A percentile compares a stretch with the other conserved stretches of the same genome.
Evolutionary conservation across 257 asterid genomes (phyloP).

Genomic region (Fraxinus cuspidata): DNA sequence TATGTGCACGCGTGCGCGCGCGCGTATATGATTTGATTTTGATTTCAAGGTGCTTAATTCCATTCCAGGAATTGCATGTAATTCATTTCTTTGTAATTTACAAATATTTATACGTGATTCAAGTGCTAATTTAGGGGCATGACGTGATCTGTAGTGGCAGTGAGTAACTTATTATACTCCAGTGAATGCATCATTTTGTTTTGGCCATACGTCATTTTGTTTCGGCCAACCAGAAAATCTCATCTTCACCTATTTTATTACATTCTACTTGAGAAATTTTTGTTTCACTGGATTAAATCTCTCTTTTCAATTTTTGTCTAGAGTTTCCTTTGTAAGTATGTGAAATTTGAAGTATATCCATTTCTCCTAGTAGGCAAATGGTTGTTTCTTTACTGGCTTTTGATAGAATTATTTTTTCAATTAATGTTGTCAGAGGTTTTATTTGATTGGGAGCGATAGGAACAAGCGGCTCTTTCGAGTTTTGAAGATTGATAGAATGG

Average conservation of each 20-base stretch:
- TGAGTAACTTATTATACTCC: not conserved
- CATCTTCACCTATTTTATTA: constrained; percentile 4
- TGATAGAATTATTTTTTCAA: constrained; percentile 2
- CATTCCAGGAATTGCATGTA: not conserved
- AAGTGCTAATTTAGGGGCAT: not conserved
- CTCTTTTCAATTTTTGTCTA: constrained; percentile 7
- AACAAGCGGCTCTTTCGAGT: constrained; percentile 80
- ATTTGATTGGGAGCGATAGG: constrained; percentile 96
- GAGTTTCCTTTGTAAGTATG: constrained; percentile 16
- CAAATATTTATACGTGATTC: not conserved
- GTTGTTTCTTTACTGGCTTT: not conserved
- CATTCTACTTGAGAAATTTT: not conserved
- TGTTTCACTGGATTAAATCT: constrained; percentile 1
- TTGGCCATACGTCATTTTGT: not conserved
- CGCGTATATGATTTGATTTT: not conserved
- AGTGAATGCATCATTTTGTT: not conserved
- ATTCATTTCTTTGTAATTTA: not conserved
- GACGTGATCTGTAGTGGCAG: not conserved
- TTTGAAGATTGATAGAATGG: constrained; percentile 93
- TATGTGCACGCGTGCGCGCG: too few species aligned
- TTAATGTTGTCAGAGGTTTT: constrained; percentile 66
- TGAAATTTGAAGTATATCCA: constrained; percentile 13
- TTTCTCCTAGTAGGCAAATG: not conserved
- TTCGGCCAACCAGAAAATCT: not conserved
- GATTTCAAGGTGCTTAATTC: not conserved